Base-by-base conservation (phyloP, 169 alveolate species). In the Plasmodium sp. region DNA sequence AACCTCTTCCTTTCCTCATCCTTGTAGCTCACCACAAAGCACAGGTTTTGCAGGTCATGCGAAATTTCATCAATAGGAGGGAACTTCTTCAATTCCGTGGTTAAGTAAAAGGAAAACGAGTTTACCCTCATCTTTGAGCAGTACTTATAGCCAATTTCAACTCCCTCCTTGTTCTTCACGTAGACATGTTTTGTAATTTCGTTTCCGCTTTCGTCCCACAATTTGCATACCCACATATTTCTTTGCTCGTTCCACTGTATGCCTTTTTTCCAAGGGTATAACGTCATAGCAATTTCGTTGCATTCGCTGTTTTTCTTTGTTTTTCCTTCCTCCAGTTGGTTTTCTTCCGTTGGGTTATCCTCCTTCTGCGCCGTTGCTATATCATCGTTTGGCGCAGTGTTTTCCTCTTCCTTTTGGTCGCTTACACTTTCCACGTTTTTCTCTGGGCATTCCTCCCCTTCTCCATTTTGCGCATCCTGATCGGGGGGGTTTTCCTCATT, bases 261-360 rank as follows among this genome's bases (percentile, higher is more conserved):
- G 9, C 92, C 92, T 92, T 82, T 82, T 74, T 92, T 92, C 95
- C 95, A 92, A 16, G 95, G 95, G 43, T 62, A 34, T 27, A 92
- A 82, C 67, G 18, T 72, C 7, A 72, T 48, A 18, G 95, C 95
- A 18, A 82, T 43, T 22, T 92, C 83, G 56, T 92, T 83, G 9
- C 74, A 81, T 22, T 92, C 95, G 45, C 5, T 33, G 5, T 16
- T 71, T 33, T 84, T 1, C 22, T 84, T 79, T 34, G 84, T 39
- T 51, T 56, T 51, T 82, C 31, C 34, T 36, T 36, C 41, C 41
- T 36, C 41, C 41, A 48, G 16, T 83, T 83, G 48, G 18, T 43
- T 72, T 73, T 16, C 4, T 84, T 54, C 75, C 77, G 56, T 14
- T 71, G 75, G 16, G 51, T 34, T 41, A 51, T 81, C 34, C 31